phyloP scores from a whole-genome alignment of 2,329 filamentous ascomycete genomes.

The Blastomyces percursus region DNA sequence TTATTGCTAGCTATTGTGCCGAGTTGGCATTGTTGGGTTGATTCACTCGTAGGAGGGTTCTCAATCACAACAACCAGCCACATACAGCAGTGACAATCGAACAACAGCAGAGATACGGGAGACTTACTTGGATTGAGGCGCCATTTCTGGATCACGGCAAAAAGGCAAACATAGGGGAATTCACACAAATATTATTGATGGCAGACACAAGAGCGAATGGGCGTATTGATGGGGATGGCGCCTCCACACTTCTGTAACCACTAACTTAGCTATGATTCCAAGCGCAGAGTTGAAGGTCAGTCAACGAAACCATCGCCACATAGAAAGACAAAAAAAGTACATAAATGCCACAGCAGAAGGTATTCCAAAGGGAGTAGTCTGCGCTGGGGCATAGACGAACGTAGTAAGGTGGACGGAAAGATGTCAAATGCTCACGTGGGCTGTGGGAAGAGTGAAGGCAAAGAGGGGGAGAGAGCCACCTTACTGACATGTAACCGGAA shows the following conservation, averaged over 20 bases:
- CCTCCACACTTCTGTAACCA: not conserved
- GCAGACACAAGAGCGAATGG: not conserved
- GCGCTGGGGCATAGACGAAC: not conserved
- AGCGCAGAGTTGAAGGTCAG: not conserved
- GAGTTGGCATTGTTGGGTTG: not conserved
- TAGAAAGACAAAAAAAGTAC: not conserved
- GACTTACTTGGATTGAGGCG: slow-evolving; percentile 29
- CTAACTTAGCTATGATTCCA: not conserved
- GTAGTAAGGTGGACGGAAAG: not conserved
- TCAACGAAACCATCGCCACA: not conserved
- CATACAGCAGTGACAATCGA: not conserved
- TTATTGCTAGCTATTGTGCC: not conserved
- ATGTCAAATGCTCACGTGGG: not conserved
- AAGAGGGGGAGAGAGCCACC: not conserved
- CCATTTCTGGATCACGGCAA: slow-evolving; percentile 18
- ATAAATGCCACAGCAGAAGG: not conserved
- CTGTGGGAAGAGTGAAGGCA: not conserved
- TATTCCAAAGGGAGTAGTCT: not conserved
- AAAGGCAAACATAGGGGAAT: slow-evolving; percentile 4
- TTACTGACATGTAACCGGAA: not conserved
- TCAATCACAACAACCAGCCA: slow-evolving; percentile 1
- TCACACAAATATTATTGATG: not conserved
- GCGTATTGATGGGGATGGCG: not conserved
- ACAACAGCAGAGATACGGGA: not conserved
- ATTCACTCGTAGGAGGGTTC: not conserved